phyloP scores from a whole-genome alignment of 225 moss, liverwort and hornwort species.

The Ulota crispa region DNA sequence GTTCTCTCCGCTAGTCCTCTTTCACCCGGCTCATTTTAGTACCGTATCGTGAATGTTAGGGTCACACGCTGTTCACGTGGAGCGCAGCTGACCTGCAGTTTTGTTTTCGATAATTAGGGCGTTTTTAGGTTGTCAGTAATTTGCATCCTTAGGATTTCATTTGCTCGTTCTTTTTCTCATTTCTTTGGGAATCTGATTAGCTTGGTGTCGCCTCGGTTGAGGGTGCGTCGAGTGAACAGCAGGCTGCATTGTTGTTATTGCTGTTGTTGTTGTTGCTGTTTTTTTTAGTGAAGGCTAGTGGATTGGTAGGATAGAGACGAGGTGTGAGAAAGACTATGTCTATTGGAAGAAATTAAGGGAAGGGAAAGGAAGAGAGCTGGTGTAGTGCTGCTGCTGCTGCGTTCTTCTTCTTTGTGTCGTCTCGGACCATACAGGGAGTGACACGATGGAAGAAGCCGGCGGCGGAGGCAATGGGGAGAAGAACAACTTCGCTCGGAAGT shows the following conservation, averaged over 20 bases:
- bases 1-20: not conserved
- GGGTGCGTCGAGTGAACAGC: not conserved
- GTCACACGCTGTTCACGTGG: not conserved
- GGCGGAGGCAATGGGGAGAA: constrained; percentile 49
- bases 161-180: not conserved
- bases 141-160: not conserved
- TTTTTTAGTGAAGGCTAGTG: not conserved
- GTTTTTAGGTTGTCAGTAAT: not conserved
- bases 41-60: constrained; percentile 14
- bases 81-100: not conserved
- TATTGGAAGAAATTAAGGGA: not conserved
- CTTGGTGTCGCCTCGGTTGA: not conserved
- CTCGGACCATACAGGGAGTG: constrained; percentile 15
- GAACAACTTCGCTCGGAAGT: constrained; percentile 65
- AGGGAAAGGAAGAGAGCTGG: not conserved
- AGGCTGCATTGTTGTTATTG: constrained; percentile 16
- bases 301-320: not conserved
- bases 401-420: constrained; percentile 32
- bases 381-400: constrained; percentile 25
- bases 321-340: not conserved
- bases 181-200: not conserved
- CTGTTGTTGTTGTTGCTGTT: too few relatives aligned
- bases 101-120: constrained; percentile 15
- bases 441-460: constrained; percentile 52
- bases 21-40: not conserved